Evolutionary conservation across 2,329 filamentous ascomycete genomes (phyloP).

Genomic region (Tricladium varicosporioides): DNA sequence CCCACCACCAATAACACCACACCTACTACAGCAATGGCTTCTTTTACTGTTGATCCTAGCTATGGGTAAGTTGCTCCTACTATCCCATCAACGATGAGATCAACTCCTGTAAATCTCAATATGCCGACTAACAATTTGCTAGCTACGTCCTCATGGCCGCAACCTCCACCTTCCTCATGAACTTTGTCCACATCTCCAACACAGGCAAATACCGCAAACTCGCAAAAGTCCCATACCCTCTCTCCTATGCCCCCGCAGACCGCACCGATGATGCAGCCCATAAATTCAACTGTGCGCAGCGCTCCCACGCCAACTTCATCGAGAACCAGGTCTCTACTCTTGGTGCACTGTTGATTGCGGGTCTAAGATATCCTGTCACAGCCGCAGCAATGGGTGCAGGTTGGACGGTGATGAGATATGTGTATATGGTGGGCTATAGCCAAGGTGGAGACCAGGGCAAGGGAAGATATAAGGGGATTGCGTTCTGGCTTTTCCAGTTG

Average conservation of each 20-base stretch:
- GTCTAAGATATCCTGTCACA: constrained; percentile 51
- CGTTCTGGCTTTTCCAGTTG: constrained; percentile 25
- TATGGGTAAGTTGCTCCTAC: constrained; percentile 30
- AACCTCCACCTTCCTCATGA: constrained; percentile 56
- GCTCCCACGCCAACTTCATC: constrained; percentile 61
- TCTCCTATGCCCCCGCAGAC: constrained; percentile 44
- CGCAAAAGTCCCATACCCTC: constrained; percentile 55
- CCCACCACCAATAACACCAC: background rate
- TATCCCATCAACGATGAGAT: background rate
- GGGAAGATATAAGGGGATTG: constrained; percentile 28
- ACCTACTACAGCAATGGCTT: constrained; percentile 3
- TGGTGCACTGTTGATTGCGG: constrained; percentile 52
- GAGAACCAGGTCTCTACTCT: constrained; percentile 59
- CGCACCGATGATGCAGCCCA: constrained; percentile 36
- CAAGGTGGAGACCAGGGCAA: constrained; percentile 21
- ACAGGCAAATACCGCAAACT: constrained; percentile 50
- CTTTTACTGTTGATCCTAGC: constrained; percentile 27
- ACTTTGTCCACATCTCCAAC: constrained; percentile 49
- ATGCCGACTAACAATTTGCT: background rate
- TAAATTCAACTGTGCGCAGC: constrained; percentile 64
- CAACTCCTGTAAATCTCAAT: background rate
- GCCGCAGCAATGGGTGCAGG: constrained; percentile 48
- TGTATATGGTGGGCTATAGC: constrained; percentile 54
- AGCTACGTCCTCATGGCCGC: constrained; percentile 63
- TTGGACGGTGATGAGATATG: constrained; percentile 52